phyloP scores from a whole-genome alignment of 306 rosid species.

The Glycine soja region DNA sequence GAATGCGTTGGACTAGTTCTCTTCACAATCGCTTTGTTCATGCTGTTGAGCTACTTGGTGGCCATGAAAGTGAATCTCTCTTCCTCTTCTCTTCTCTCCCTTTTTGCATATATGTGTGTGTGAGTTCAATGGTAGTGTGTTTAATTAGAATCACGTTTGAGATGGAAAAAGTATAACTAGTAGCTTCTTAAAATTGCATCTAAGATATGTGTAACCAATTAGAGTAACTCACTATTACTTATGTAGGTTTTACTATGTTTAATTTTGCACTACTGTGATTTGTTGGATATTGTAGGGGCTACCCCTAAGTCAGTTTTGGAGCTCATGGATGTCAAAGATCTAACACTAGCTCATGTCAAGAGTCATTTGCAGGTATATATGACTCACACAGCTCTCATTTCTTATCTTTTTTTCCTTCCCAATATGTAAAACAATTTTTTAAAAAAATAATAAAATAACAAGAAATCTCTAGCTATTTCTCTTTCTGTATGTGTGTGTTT shows the following conservation, averaged over 20 bases:
- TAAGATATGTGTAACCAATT: background rate
- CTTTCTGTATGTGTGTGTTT: background rate
- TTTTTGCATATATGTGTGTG: background rate
- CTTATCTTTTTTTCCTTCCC: background rate
- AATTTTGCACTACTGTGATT: background rate
- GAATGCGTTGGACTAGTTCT: conserved; percentile 96
- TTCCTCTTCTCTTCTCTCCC: background rate
- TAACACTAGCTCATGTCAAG: conserved; percentile 95
- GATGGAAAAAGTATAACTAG: background rate
- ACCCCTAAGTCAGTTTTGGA: conserved; percentile 93
- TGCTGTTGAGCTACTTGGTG: conserved; percentile 93
- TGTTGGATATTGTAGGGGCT: conserved; percentile 66
- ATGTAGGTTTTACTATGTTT: background rate
- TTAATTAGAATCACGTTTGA: background rate
- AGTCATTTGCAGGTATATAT: conserved; percentile 93
- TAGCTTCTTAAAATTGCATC: background rate
- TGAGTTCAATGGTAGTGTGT: background rate
- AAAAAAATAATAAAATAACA: background rate
- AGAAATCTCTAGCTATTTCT: background rate
- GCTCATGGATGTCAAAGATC: conserved; percentile 97
- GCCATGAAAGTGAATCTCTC: conserved; percentile 80
- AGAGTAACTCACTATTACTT: background rate
- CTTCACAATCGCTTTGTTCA: conserved; percentile 90
- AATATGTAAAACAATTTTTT: conserved; percentile 39
- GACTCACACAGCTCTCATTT: background rate